Base-by-base conservation (phyloP, 345 rosid species). In the Corchorus capsularis region DNA sequence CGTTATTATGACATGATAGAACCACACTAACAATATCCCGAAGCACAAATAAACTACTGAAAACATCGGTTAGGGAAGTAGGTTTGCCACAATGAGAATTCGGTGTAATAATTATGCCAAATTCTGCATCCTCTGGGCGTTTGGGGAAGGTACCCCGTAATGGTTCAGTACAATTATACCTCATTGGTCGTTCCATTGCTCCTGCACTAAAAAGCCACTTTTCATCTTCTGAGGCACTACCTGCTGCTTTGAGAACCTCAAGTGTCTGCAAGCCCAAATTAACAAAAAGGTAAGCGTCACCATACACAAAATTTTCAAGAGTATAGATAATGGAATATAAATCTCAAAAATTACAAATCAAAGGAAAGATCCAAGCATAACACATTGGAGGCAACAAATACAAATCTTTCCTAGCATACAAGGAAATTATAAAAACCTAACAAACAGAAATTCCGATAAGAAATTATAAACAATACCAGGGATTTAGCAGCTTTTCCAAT, bases 401-500 rank as follows among this genome's bases (percentile, higher is more conserved):
- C 35, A 59, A 10, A 59, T 66, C 54, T 45, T 45, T 10, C 53
- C 15, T 41, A 45, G 5, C 10, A 43, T 66, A 39, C 43, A 39
- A 39, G 43, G 43, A 22, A 20, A 60, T 37, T 12, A n/a, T 12
- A 22, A 1, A 46, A 19, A 37, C n/a, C 16, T n/a, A 67, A 17
- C 50, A 56, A 12, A 10, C 19, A 59, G 43, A 54, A 32, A 15
- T 61, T 13, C 39, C 55, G 20, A 64, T 17, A 68, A 39, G 39
- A 76, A 75, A 74, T 41, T 73, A 62, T 35, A 79, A 72, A 79
- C 75, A 41, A 71, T 86, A 94, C 99, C 98, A 91, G 62, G 65
- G 89, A 78, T 77, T 90, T 93, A 50, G 94, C 89, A 10, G 96
- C 77, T 87, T 93, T 93, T 27, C 91, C 98, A 1, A 95, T 50